Percentiles rank a stretch among this genome's conserved stretches.
These are phyloP conservation scores for Zymoseptoria brevis DNA, from an alignment of 2,329 filamentous ascomycete genomes.

Conservation along the genomic window DNA sequence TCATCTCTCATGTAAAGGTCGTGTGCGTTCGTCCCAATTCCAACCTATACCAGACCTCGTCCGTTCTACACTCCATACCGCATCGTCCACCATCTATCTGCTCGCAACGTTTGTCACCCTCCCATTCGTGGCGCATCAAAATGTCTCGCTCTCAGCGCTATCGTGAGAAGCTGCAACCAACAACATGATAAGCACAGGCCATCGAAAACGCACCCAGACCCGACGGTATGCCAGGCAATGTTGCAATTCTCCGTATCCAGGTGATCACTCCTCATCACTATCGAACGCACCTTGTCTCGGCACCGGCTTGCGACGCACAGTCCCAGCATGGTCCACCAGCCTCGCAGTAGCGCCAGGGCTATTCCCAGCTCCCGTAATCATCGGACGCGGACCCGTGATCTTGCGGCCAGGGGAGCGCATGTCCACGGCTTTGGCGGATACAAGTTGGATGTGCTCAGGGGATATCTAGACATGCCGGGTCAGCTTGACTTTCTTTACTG, in stretches of 20 bases:
- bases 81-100: no score
- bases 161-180: slow-evolving; percentile 11
- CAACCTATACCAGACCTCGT: no score
- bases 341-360: slow-evolving; percentile 1
- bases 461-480: slow-evolving; percentile 15
- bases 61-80: no score
- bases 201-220: no score
- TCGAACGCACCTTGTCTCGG: slow-evolving; percentile 17
- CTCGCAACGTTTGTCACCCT: neutral
- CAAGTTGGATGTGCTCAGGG: slow-evolving; percentile 21
- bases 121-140: slow-evolving; percentile 2
- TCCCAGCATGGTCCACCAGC: slow-evolving; percentile 11
- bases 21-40: no score
- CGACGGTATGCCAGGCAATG: neutral
- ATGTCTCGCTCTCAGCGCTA: slow-evolving; percentile 18
- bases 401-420: slow-evolving; percentile 34
- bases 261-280: neutral
- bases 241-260: neutral
- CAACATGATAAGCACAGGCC: neutral
- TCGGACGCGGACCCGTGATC: slow-evolving; percentile 43
- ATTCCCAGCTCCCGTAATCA: slow-evolving; percentile 34
- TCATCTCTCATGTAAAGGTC: no score
- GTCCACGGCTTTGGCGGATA: slow-evolving; percentile 21
- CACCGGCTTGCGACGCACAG: slow-evolving; percentile 25
- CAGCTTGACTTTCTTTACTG: neutral